Evolutionary conservation across 768 basidiomycete genomes (phyloP).

Genomic region (Asterophora parasitica): DNA sequence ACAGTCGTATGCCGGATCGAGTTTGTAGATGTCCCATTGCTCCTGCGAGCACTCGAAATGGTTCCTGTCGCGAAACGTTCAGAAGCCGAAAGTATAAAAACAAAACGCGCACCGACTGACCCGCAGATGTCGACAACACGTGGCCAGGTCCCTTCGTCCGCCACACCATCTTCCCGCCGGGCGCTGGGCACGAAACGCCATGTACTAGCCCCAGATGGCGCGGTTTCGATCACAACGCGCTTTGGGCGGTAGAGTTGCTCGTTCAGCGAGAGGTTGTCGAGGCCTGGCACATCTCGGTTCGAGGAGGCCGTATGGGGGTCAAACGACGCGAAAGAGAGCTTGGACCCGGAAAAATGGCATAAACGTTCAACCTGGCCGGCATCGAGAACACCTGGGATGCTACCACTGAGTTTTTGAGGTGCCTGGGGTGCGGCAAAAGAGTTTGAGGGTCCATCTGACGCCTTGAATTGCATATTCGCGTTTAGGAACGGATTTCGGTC

Average conservation of each 20-base stretch:
- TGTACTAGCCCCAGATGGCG: constrained; percentile 45
- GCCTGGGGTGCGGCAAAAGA: neutral
- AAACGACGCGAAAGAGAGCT: constrained; percentile 69
- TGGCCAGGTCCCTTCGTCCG: constrained; percentile 70
- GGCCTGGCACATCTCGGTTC: constrained; percentile 27
- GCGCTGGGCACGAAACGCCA: constrained; percentile 83
- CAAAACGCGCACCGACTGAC: constrained; percentile 36
- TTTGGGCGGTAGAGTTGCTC: constrained; percentile 53
- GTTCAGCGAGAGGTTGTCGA: constrained; percentile 38
- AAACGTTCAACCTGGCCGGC: constrained; percentile 55
- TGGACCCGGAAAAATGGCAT: constrained; percentile 54
- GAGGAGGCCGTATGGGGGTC: constrained; percentile 62
- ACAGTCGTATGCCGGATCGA: constrained; percentile 73
- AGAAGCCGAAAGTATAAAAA: neutral
- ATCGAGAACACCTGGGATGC: constrained; percentile 63
- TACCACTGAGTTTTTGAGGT: constrained; percentile 32
- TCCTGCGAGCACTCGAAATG: constrained; percentile 55
- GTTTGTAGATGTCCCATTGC: constrained; percentile 84
- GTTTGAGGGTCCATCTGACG: constrained; percentile 21
- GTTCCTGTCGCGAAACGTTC: constrained; percentile 31
- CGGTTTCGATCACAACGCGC: constrained; percentile 70
- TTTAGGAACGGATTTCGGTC: neutral
- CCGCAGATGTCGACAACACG: constrained; percentile 63
- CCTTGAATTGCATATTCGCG: constrained; percentile 1
- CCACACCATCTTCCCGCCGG: constrained; percentile 47